Percentiles rank a stretch among this genome's conserved stretches.
Conservation (phyloP, 805 yeast species). For the Yamadazyma takamatsuzukensis region DNA sequence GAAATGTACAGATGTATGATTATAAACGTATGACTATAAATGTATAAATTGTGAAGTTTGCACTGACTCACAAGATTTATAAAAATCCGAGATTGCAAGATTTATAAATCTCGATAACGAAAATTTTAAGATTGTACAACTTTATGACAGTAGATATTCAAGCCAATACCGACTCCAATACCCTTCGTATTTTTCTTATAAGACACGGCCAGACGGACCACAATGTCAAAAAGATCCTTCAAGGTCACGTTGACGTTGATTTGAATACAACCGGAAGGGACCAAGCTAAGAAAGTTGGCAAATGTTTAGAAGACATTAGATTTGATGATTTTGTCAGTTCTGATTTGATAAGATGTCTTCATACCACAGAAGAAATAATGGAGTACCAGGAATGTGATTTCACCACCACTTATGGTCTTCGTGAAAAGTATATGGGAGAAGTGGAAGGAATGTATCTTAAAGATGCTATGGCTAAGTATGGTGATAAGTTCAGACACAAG, state of each 20-base stretch:
- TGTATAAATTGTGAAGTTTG: neutral
- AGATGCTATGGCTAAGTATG: slow-evolving; percentile 64
- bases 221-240: slow-evolving; percentile 64
- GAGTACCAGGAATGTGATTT: slow-evolving; percentile 17
- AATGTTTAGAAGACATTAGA: slow-evolving; percentile 31
- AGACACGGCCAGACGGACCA: slow-evolving; percentile 86
- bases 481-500: slow-evolving; percentile 54
- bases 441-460: slow-evolving; percentile 69
- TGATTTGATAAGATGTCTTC: slow-evolving; percentile 56
- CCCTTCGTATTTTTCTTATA: slow-evolving; percentile 55
- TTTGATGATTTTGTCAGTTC: slow-evolving; percentile 50
- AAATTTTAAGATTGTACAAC: neutral
- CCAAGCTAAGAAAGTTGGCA: slow-evolving; percentile 60
- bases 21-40: neutral
- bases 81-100: neutral
- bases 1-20: neutral
- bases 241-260: slow-evolving; percentile 71
- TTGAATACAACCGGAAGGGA: slow-evolving; percentile 57
- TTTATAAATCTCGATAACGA: neutral
- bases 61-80: neutral
- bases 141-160: slow-evolving; percentile 18
- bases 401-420: slow-evolving; percentile 37
- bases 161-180: slow-evolving; percentile 30
- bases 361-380: slow-evolving; percentile 50
- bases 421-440: slow-evolving; percentile 76